Percentiles rank a stretch among this genome's conserved stretches.
Conservation (phyloP, 129 eudicot genomes). For the Logfia minima region DNA sequence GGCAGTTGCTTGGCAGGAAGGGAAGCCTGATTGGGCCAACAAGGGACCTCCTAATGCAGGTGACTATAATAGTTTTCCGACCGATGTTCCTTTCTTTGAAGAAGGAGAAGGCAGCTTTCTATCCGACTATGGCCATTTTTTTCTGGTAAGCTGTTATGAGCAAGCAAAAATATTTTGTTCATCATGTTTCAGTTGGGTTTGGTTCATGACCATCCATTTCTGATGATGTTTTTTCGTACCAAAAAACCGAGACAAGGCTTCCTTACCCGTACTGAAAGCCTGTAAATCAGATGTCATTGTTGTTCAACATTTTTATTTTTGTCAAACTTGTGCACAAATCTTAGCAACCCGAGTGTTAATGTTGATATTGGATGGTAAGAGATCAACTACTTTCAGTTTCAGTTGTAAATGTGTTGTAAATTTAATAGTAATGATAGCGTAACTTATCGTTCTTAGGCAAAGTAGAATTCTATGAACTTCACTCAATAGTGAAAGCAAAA, state of each 20-base stretch:
- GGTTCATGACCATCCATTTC: neutral
- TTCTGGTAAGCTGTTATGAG: constrained; percentile 49
- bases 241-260: too few relatives aligned
- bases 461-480: neutral
- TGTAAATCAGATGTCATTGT: neutral
- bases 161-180: neutral
- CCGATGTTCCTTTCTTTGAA: constrained; percentile 55
- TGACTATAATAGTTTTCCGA: constrained; percentile 52
- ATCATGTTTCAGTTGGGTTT: neutral
- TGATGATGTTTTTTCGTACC: too few relatives aligned
- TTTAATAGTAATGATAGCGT: neutral
- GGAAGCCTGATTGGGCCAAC: constrained; percentile 63
- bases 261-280: neutral
- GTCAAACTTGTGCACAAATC: neutral
- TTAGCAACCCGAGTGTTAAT: neutral
- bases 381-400: neutral
- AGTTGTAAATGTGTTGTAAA: neutral
- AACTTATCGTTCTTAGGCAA: neutral
- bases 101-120: constrained; percentile 50
- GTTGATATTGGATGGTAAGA: neutral
- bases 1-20: constrained; percentile 50
- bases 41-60: constrained; percentile 59
- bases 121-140: constrained; percentile 65
- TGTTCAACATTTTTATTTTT: neutral
- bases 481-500: neutral